Conservation (phyloP, 1,284 basidiomycete genomes). For the Omphalotus olearius region DNA sequence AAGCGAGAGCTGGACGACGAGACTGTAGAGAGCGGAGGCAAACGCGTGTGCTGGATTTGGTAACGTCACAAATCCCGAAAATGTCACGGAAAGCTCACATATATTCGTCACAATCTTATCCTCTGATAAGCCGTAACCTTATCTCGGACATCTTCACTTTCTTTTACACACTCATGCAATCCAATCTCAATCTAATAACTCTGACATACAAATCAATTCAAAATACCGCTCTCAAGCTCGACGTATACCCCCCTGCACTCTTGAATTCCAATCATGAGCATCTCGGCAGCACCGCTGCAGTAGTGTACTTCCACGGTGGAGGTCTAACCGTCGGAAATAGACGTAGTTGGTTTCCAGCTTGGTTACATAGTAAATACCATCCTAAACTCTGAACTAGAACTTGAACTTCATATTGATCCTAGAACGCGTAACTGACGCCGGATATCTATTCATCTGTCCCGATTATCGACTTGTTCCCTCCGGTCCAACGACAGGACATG, state of each 20-base stretch:
- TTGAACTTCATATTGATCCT: too few relatives aligned
- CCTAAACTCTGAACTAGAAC: too few relatives aligned
- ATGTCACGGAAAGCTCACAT: too few relatives aligned
- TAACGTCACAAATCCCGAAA: too few relatives aligned
- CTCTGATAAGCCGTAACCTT: too few relatives aligned
- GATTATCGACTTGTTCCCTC: conserved; percentile 13
- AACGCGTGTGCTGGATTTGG: too few relatives aligned
- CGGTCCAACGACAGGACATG: conserved; percentile 11
- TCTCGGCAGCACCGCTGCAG: background rate
- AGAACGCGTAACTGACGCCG: conserved; percentile 11
- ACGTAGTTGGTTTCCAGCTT: conserved; percentile 12
- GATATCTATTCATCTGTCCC: conserved; percentile 12
- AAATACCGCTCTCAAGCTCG: conserved; percentile 1
- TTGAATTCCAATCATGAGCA: too few relatives aligned
- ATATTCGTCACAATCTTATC: too few relatives aligned
- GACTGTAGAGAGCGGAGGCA: too few relatives aligned
- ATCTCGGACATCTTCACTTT: too few relatives aligned
- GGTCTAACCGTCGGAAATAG: conserved; percentile 10
- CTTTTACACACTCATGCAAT: too few relatives aligned
- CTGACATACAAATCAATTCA: conserved; percentile 3
- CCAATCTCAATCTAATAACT: background rate
- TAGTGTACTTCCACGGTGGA: conserved; percentile 15
- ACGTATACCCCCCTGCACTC: conserved; percentile 4
- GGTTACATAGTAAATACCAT: conserved; percentile 13
- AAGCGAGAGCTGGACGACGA: too few relatives aligned